These are phyloP conservation scores for Backusella australiensis DNA, from an alignment of 192 early-diverging fungal genomes.

Conservation along the genomic window DNA sequence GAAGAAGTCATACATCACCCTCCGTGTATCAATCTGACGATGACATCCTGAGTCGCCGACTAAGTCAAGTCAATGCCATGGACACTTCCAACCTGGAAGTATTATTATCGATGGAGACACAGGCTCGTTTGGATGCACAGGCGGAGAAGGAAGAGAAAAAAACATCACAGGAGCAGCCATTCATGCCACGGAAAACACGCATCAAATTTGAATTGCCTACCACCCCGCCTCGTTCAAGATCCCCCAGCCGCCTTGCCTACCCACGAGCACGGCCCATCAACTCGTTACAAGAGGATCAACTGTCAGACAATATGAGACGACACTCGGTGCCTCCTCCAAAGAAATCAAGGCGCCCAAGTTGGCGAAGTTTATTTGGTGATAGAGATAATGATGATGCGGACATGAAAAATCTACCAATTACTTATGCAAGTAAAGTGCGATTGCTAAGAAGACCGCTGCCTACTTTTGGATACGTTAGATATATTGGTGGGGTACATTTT, in stretches of 20 bases:
- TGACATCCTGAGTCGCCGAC: background rate
- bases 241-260: constrained; percentile 13
- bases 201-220: constrained; percentile 33
- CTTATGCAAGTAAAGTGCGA: constrained; percentile 11
- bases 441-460: constrained; percentile 24
- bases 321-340: background rate
- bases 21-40: background rate
- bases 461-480: constrained; percentile 29
- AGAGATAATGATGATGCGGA: constrained; percentile 21
- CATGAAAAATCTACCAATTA: constrained; percentile 7
- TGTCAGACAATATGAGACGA: background rate
- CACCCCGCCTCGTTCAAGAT: constrained; percentile 26
- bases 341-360: constrained; percentile 6
- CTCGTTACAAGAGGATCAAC: constrained; percentile 6
- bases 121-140: constrained; percentile 19
- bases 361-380: constrained; percentile 20
- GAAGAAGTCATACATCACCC: background rate
- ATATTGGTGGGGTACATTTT: constrained; percentile 22
- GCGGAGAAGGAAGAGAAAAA: constrained; percentile 23
- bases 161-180: constrained; percentile 20
- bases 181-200: constrained; percentile 21
- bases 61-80: background rate
- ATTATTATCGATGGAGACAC: constrained; percentile 25
- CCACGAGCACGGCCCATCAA: constrained; percentile 14
- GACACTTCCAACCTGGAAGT: constrained; percentile 18